These are phyloP conservation scores for Amaranthus palmeri DNA, from an alignment of 148 eudicot species.

Conservation along the genomic window DNA sequence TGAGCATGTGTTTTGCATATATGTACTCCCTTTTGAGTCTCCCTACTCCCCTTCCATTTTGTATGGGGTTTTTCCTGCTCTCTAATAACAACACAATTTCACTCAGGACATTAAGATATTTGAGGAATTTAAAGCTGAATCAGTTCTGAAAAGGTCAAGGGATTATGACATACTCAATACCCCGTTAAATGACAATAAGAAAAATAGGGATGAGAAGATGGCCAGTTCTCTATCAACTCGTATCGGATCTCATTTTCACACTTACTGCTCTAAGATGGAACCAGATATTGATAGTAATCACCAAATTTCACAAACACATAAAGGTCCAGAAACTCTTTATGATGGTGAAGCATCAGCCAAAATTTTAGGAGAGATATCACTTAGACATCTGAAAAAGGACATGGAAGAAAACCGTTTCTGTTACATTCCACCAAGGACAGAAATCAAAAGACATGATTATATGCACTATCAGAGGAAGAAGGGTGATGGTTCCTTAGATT, in stretches of 20 bases:
- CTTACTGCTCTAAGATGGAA: too few relatives aligned
- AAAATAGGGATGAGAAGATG: constrained; percentile 21
- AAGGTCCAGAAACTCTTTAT: neutral
- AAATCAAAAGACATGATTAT: constrained; percentile 47
- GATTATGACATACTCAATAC: constrained; percentile 9
- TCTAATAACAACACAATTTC: neutral
- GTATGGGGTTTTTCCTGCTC: neutral
- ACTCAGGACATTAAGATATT: constrained; percentile 34
- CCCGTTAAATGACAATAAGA: constrained; percentile 18
- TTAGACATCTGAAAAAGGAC: constrained; percentile 43
- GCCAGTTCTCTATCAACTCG: too few relatives aligned
- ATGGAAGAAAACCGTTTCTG: constrained; percentile 76
- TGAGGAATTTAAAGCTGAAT: constrained; percentile 21
- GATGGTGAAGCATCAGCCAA: constrained; percentile 15
- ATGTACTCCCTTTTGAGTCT: neutral
- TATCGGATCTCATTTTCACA: too few relatives aligned
- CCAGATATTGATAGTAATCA: neutral
- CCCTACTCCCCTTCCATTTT: too few relatives aligned
- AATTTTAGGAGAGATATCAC: constrained; percentile 30
- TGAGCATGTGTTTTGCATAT: neutral
- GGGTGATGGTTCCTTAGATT: constrained; percentile 45
- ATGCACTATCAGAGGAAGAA: constrained; percentile 53
- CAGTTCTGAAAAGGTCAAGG: constrained; percentile 37
- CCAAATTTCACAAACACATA: constrained; percentile 12
- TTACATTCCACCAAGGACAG: constrained; percentile 74